Base-by-base conservation (phyloP, 768 basidiomycete species). In the Leccinum longicurvipes region DNA sequence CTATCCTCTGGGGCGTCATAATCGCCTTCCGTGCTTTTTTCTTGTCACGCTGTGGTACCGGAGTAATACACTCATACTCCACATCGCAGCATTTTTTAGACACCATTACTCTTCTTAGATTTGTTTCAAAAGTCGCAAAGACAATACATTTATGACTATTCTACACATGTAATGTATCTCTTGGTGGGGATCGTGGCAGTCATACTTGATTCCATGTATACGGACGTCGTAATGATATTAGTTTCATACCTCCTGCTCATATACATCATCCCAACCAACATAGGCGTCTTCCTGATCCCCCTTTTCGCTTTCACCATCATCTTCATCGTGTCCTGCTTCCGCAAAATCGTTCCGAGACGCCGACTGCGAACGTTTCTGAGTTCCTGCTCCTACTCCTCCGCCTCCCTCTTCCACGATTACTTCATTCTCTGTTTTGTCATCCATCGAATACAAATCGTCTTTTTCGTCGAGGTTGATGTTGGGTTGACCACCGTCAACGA, bases 191-290 rank as follows among this genome's bases (percentile, higher is more conserved):
- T 56, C 46, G 39, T 44, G 23, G 25, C 51, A 28, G n/a, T 19
- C 17, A 46, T 24, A 46, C 46, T 55, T 28, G 50, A 49, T 39
- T 56, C 19, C 45, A 50, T 11, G 15, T 41, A 32, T 46, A 31
- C 31, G 21, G 44, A 17, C 23, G 25, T 41, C 39, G 19, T 21
- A 42, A 28, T 24, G 2, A 34, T 24, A 11, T n/a, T 46, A 27
- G 25, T 1, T 7, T 66, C 52, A 71, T 15, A 87, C 81, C 71
- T 91, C 89, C 64, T 91, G 89, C 64, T 91, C 88, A 62, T 87
- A 91, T 24, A 68, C 75, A 47, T 82, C 86, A 57, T 74, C 72
- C 70, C 77, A 79, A 44, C 73, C 75, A 21, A 66, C 61, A 50
- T 70, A 62, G 2, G 51, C 34, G 21, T 61, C 72, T 50, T 73